Percentiles rank a stretch among this genome's conserved stretches.
These are phyloP conservation scores for Cinchona pubescens DNA, from an alignment of 257 asterid genomes.

Conservation along the genomic window DNA sequence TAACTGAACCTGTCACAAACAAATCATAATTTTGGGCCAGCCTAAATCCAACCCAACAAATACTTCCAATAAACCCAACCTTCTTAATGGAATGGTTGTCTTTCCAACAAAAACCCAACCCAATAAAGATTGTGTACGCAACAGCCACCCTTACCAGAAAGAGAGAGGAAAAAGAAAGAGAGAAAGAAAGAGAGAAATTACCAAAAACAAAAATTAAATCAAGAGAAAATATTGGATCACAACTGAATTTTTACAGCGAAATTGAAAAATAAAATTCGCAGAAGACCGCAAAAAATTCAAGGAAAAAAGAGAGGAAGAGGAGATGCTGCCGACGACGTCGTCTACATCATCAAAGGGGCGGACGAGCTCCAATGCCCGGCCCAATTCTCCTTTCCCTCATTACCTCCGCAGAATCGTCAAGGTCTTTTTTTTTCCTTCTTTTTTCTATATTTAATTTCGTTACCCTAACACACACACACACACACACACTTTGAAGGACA, in stretches of 20 bases:
- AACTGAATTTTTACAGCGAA: not conserved
- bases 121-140: not conserved
- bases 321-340: slow-evolving; percentile 86
- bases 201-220: not conserved
- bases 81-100: not conserved
- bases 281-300: not conserved
- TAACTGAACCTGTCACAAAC: too few species aligned
- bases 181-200: not conserved
- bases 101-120: not conserved
- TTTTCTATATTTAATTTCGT: not conserved
- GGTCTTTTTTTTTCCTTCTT: slow-evolving; percentile 54
- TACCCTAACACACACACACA: too few species aligned
- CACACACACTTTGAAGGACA: not conserved
- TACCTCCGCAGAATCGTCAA: slow-evolving; percentile 90
- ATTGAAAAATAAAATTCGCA: slow-evolving; percentile 10
- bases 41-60: not conserved
- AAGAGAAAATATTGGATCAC: slow-evolving; percentile 4
- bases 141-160: slow-evolving; percentile 6
- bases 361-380: slow-evolving; percentile 60
- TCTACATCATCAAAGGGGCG: slow-evolving; percentile 85
- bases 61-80: not conserved
- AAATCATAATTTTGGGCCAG: not conserved
- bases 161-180: slow-evolving; percentile 2
- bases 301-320: slow-evolving; percentile 20
- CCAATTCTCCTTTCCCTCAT: slow-evolving; percentile 68